Base-by-base conservation (phyloP, 331 rosid species). In the Stylosanthes scabra region DNA sequence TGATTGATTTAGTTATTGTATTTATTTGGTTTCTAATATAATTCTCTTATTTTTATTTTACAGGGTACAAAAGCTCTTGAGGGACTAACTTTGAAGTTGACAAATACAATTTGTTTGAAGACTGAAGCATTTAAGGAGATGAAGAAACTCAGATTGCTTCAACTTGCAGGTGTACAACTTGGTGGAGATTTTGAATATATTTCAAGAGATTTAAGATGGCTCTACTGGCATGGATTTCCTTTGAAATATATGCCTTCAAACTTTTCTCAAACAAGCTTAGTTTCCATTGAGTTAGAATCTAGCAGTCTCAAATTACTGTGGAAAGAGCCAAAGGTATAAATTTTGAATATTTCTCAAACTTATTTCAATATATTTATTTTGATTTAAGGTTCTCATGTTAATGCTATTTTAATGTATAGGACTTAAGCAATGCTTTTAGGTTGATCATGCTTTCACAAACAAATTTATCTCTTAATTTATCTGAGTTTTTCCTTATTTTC, bases 201-300 rank as follows among this genome's bases (percentile, higher is more conserved):
- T 25, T 15, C 75, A n/a, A 13, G 41, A 31, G 6, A 57, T 0
- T 57, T 57, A 27, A 41, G 57, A 27, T 70, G 66, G 75, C n/a
- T 70, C 2, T 9, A n/a, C 44, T 70, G 75, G 75, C n/a, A 70
- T 42, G 57, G 46, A 1, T 70, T 25, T 57, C 65, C 45, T 42
- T 57, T 28, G 2, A 27, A 10, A 4, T 44, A 27, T 31, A 57
- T 70, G 5, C 74, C 65, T 12, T 2, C 28, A 5, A n/a, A 70
- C 56, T 57, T 68, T 16, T 1, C 16, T 68, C 4, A 6, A 11
- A 50, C 4, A 37, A 11, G 8, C 3, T 47, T 16, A 2, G 54
- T 70, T 57, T 55, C 45, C 0, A 27, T 70, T 13, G 66, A 42
- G 9, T 12, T 70, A 13, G 59, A 44, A 42, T 25, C 11, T 2